Base-by-base conservation (phyloP, 345 rosid genomes). In the Salix purpurea region DNA sequence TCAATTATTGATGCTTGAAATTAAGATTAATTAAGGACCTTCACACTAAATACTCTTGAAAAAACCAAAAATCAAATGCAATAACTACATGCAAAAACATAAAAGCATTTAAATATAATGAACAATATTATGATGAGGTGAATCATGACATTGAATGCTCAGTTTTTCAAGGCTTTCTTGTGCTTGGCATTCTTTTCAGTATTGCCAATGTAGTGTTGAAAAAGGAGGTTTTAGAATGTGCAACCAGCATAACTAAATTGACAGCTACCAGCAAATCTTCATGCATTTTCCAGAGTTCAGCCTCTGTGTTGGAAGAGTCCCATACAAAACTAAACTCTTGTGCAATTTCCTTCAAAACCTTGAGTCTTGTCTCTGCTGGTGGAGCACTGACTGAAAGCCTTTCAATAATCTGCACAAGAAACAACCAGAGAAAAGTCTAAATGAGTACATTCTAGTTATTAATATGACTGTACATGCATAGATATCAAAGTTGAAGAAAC, bases 231-330 rank as follows among this genome's bases (percentile, higher is more conserved):
- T 46, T 46, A 46, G 52, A 4, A 46, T 14, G 52, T 46, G 52
- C 52, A 46, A 46, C 52, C 52, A 46, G 14, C 52, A 36, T 70
- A 80, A 76, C 44, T 60, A 76, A 73, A 72, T 54, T 50, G 74
- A 42, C 1, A 40, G 65, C 70, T 90, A 91, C 99, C 97, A 95
- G 87, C 64, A 95, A 77, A 81, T 95, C 99, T 85, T 92, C 99
- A 82, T 95, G 92, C 71, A 81, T 92, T 84, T 95, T 95, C 78
- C 54, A 72, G 78, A 95, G 89, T 82, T 90, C 97, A 19, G 96
- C 94, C 86, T 92, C 97, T 6, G 97, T 89, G 40, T 70, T 82
- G n/a, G 97, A 89, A 71, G 92, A 88, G 79, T 95, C 97, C 99
- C 99, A 92, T 16, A 78, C 88, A 83, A 92, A 34, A 78, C 82